Conservation (phyloP, 129 eudicot genomes). For the Arctium lappa region DNA sequence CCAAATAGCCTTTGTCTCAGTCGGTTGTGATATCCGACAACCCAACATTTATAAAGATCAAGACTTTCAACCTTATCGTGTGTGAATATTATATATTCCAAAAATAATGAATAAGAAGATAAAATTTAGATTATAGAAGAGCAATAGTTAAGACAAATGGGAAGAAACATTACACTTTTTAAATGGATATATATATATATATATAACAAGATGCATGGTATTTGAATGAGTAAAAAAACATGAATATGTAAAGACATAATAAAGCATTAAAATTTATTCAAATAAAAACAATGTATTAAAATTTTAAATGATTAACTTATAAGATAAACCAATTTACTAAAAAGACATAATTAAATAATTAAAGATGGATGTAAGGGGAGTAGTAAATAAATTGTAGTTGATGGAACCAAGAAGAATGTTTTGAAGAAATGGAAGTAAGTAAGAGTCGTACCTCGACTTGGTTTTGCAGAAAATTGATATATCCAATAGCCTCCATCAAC, state of each 20-base stretch:
- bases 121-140: neutral
- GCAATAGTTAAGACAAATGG: neutral
- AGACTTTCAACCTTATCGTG: too few species aligned
- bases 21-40: too few species aligned
- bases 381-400: neutral
- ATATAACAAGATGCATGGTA: neutral
- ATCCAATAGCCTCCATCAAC: conserved; percentile 93
- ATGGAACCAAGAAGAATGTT: too few species aligned
- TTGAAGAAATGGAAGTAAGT: conserved; percentile 3
- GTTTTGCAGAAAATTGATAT: conserved; percentile 89
- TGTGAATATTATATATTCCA: too few species aligned
- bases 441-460: conserved; percentile 64
- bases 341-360: neutral
- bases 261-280: neutral
- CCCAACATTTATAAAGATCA: too few species aligned
- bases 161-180: neutral
- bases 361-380: neutral
- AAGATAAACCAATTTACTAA: neutral
- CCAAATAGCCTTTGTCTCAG: too few species aligned
- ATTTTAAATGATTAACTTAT: neutral
- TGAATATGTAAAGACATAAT: neutral
- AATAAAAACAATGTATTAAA: neutral
- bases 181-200: neutral
- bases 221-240: neutral
- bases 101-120: too few species aligned